These are phyloP conservation scores for Monilinia fructicola DNA, from an alignment of 2,329 filamentous ascomycete species.

Conservation along the genomic window DNA sequence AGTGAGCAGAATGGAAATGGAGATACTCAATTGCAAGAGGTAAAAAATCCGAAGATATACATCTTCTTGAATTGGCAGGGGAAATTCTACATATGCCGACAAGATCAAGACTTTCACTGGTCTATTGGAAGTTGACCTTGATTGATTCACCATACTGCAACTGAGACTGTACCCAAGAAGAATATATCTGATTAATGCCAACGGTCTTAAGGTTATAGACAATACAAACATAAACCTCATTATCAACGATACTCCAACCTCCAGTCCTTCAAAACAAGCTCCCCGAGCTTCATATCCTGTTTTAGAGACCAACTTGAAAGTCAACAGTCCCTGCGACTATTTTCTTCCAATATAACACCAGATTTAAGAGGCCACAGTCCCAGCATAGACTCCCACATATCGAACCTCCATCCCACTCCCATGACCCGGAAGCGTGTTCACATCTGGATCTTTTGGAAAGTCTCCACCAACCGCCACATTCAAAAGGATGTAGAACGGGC, in stretches of 20 bases:
- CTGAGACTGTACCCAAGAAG: background rate
- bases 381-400: conserved; percentile 31
- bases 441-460: conserved; percentile 26
- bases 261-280: background rate
- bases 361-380: background rate
- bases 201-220: background rate
- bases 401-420: conserved; percentile 32
- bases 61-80: too few relatives aligned
- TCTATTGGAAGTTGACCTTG: background rate
- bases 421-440: conserved; percentile 26
- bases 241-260: background rate
- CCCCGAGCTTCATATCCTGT: background rate
- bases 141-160: too few relatives aligned
- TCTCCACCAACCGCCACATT: conserved; percentile 33
- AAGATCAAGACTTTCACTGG: background rate
- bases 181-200: background rate
- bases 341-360: background rate
- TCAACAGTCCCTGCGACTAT: background rate
- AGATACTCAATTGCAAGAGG: background rate
- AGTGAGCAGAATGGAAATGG: too few relatives aligned
- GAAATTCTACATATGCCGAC: background rate
- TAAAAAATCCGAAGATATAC: background rate
- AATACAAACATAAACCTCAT: background rate
- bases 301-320: background rate
- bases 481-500: conserved; percentile 27